These are phyloP conservation scores for Boehmeria nivea DNA, from an alignment of 306 rosid species.

Conservation along the genomic window DNA sequence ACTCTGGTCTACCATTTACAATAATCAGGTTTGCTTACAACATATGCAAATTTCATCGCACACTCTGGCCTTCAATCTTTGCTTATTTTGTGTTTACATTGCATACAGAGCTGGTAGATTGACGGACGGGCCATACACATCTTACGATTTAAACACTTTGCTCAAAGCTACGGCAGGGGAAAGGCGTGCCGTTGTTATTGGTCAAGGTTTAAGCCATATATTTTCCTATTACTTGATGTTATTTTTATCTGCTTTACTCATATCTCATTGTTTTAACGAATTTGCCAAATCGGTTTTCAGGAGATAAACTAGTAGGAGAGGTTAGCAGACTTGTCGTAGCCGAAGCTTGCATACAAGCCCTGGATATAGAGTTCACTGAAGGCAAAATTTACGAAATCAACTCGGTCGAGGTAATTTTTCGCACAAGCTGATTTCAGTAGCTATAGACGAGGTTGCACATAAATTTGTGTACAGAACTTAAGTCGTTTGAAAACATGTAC, in stretches of 20 bases:
- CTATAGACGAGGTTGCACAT: not conserved
- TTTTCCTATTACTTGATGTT: not conserved
- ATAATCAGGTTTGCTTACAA: slow-evolving; percentile 61
- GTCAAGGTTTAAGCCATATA: slow-evolving; percentile 54
- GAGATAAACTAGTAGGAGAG: slow-evolving; percentile 91
- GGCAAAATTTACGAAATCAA: slow-evolving; percentile 68
- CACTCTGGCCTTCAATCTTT: not conserved
- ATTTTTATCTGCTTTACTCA: not conserved
- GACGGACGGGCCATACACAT: slow-evolving; percentile 98
- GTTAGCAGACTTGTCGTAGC: slow-evolving; percentile 89
- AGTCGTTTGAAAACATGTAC: too few relatives aligned
- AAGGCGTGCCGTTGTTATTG: slow-evolving; percentile 77
- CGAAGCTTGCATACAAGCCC: slow-evolving; percentile 89
- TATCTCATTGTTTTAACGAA: slow-evolving; percentile 8
- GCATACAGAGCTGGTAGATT: slow-evolving; percentile 75
- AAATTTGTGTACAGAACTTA: not conserved
- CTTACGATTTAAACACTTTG: slow-evolving; percentile 88
- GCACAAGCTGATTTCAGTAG: not conserved
- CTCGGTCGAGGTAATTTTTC: slow-evolving; percentile 79
- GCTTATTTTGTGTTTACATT: slow-evolving; percentile 16
- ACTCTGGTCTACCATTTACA: slow-evolving; percentile 84
- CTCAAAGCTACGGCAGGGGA: slow-evolving; percentile 93
- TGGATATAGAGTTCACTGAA: slow-evolving; percentile 77
- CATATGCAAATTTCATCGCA: not conserved
- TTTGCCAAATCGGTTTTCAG: slow-evolving; percentile 35